These are phyloP conservation scores for Daldinia loculata DNA, from an alignment of 495 filamentous ascomycete genomes.

Conservation along the genomic window DNA sequence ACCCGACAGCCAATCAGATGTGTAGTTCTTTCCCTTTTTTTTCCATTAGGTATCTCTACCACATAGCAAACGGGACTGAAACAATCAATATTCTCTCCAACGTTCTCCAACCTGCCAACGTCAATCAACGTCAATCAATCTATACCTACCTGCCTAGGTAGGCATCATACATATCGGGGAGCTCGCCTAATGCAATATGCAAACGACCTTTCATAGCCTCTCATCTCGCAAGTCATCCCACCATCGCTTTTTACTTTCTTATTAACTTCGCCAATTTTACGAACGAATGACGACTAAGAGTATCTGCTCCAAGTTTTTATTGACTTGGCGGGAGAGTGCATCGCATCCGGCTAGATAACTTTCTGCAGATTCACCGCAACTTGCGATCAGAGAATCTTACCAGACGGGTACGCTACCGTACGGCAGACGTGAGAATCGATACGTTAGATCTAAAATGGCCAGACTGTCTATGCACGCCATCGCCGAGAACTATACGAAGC, in stretches of 20 bases:
- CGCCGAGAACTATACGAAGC: not conserved
- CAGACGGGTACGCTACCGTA: not conserved
- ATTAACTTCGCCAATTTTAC: not conserved
- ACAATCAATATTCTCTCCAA: not conserved
- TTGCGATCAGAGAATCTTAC: not conserved
- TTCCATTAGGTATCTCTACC: not conserved
- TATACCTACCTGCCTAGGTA: not conserved
- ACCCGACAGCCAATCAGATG: not conserved
- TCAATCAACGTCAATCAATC: not conserved
- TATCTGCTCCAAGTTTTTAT: not conserved
- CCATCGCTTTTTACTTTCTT: not conserved
- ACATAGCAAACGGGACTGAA: not conserved
- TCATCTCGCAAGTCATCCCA: not conserved
- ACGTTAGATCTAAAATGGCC: not conserved
- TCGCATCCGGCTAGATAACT: not conserved
- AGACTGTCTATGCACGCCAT: not conserved
- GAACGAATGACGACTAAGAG: not conserved
- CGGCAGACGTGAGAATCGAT: not conserved
- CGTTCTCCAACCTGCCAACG: too few relatives aligned
- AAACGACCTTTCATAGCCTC: not conserved
- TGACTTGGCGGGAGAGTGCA: not conserved
- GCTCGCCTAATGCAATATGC: not conserved
- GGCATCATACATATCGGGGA: not conserved
- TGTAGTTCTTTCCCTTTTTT: not conserved
- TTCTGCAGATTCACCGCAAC: not conserved